phyloP scores from a whole-genome alignment of 1,284 basidiomycete species.

The Leccinum laetum region DNA sequence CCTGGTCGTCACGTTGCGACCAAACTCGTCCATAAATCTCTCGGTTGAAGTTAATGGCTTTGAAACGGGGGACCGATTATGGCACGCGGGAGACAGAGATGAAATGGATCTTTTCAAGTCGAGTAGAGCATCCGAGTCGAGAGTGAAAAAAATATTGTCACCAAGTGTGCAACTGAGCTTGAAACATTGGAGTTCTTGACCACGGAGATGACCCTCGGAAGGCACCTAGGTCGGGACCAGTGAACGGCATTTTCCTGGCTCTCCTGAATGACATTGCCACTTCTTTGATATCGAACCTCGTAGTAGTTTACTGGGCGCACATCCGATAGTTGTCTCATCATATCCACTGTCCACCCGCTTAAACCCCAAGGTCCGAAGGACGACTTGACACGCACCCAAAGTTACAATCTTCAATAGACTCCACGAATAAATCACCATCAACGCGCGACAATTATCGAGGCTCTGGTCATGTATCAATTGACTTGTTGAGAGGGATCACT shows the following conservation, averaged over 20 bases:
- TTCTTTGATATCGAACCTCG: background rate
- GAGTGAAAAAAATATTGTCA: slow-evolving; percentile 1
- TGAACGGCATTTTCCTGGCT: background rate
- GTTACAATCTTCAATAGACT: background rate
- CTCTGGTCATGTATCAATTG: background rate
- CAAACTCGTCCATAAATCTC: background rate
- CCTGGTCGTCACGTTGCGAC: background rate
- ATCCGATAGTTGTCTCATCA: background rate
- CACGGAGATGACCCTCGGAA: slow-evolving; percentile 1
- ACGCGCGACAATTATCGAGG: background rate
- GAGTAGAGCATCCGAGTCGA: background rate
- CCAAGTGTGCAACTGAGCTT: background rate
- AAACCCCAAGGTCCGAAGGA: background rate
- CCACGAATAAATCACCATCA: background rate
- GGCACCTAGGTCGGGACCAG: background rate
- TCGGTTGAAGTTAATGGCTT: background rate
- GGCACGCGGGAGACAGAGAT: background rate
- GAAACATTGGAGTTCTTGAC: background rate
- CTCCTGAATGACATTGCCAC: background rate
- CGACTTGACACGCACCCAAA: background rate
- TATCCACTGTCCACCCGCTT: background rate
- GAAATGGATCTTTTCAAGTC: slow-evolving; percentile 1
- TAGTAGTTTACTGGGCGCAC: background rate
- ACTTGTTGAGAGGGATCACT: background rate
- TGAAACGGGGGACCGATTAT: slow-evolving; percentile 5